Base-by-base conservation (phyloP, 495 filamentous ascomycete genomes). In the Penicillium herquei region DNA sequence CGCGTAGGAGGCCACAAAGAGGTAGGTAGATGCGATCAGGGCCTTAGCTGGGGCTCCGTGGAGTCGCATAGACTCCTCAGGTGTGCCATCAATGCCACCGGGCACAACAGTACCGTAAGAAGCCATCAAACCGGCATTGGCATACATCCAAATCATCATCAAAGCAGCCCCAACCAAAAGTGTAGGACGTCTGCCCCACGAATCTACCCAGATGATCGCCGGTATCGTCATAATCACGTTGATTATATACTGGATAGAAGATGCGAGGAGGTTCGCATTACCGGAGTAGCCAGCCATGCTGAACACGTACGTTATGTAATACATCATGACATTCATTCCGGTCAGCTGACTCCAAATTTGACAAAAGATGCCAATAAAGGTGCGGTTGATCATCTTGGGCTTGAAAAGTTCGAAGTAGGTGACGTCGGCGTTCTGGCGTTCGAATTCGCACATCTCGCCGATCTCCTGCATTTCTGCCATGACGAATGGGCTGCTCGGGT, bases 281-380 rank as follows among this genome's bases (percentile, higher is more conserved):
- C 71, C 72, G 0, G 54, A 48, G 33, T 72, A 70, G 3, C 72
- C 72, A 2, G 72, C 70, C 70, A 73, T 75, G 13, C 34, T 49
- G 55, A 75, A 73, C 16, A 73, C 69, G 17, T 71, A 72, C 18
- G 59, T 70, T 51, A 74, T 72, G 55, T 74, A 74, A 52, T 70
- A 70, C 68, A 72, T 90, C 87, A 92, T 92, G 26, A 92, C 87
- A 65, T 91, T 92, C 85, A 91, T 91, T 39, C 90, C 90, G 1
- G 87, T 89, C 45, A 92, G 72, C 65, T 94, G 90, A 33, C 84
- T 85, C 89, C 89, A 92, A 65, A 94, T 88, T 71, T 92, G 90
- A 0, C 79, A 86, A 62, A 88, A 90, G 35, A 92, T 54, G 53
- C 89, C 88, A 59, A 88, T 84, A 49, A 80, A 61, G 32, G 87